Base-by-base conservation (phyloP, 2,329 filamentous ascomycete species). In the Aspergillus sp. region DNA sequence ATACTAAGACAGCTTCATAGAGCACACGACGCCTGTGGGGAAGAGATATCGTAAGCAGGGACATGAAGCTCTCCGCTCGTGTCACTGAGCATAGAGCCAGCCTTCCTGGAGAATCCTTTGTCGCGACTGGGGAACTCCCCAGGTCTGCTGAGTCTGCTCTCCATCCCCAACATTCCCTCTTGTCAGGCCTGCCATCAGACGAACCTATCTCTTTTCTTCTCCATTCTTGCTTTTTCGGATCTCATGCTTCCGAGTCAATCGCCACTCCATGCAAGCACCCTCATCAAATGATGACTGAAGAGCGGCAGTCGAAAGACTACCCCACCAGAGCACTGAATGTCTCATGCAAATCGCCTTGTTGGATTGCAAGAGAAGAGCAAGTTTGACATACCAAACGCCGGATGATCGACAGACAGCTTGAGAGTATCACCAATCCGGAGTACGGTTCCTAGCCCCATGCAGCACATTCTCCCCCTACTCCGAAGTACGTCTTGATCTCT, bases 211-310 rank as follows among this genome's bases (percentile, higher is more conserved):
- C 4, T 15, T 30, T 15, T 38, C 25, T 23, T 31, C 25, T 45
- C 25, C 53, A 56, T 56, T 60, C 52, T 60, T 60, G 52, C 53
- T 57, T 61, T 57, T 57, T 57, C 30, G 43, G 48, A 54, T 28
- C 22, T 43, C 43, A 57, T 54, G 45, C 19, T 49, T 45, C 54
- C 48, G 28, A 46, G 41, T 31, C 41, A 45, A 51, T 51, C 41
- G 43, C 50, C 28, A 15, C 38, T 48, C 52, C 34, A 54, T 61
- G 54, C 59, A 61, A 57, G 43, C 45, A 51, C 22, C 38, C 48
- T 61, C 8, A 4, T 28, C 31, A 30, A 30, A 41, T 53, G 15
- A 45, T 25, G 34, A 19, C 46, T 25, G 28, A 23, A 46, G 41
- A 52, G n/a, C 38, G 47, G 47, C 58, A 45, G 23, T 51, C 34